A percentile compares a stretch with the other conserved stretches of the same genome.
These are phyloP conservation scores for Trichoderma koningii DNA, from an alignment of 2,329 filamentous ascomycete species.

Conservation along the genomic window DNA sequence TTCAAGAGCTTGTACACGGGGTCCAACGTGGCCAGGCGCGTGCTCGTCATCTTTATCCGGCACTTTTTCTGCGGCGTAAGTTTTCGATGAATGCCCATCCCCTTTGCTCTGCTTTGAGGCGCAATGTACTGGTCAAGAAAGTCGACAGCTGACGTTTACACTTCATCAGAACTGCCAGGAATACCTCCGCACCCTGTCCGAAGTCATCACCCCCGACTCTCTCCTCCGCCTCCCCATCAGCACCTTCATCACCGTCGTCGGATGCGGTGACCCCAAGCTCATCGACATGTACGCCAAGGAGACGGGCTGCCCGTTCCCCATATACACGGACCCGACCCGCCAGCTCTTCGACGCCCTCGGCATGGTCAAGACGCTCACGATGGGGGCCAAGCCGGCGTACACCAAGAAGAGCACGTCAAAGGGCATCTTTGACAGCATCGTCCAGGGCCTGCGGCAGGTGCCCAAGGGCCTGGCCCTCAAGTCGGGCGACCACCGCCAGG, in stretches of 20 bases:
- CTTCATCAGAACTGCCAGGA: slow-evolving; percentile 70
- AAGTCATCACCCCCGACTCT: slow-evolving; percentile 55
- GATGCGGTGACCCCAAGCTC: slow-evolving; percentile 68
- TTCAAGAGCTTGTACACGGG: slow-evolving; percentile 67
- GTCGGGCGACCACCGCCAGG: slow-evolving; percentile 67
- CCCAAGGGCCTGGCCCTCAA: slow-evolving; percentile 60
- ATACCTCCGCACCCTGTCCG: slow-evolving; percentile 65
- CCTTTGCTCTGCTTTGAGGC: neutral
- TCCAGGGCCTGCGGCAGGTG: slow-evolving; percentile 62
- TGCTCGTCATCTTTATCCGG: slow-evolving; percentile 72
- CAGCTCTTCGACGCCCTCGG: slow-evolving; percentile 67
- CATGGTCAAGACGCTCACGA: slow-evolving; percentile 64
- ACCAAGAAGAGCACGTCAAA: slow-evolving; percentile 58
- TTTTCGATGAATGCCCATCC: slow-evolving; percentile 29
- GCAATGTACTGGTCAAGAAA: too few relatives aligned
- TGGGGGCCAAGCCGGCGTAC: slow-evolving; percentile 66
- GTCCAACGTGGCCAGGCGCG: slow-evolving; percentile 54
- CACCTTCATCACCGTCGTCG: slow-evolving; percentile 69
- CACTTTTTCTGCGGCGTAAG: slow-evolving; percentile 81
- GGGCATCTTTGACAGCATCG: slow-evolving; percentile 53
- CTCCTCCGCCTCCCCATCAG: slow-evolving; percentile 54
- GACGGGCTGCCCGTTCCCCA: slow-evolving; percentile 68
- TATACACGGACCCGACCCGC: slow-evolving; percentile 73
- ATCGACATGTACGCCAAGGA: slow-evolving; percentile 66
- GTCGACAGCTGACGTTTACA: too few relatives aligned